phyloP scores from a whole-genome alignment of 257 asterid species.

The Salvia miltiorrhiza region DNA sequence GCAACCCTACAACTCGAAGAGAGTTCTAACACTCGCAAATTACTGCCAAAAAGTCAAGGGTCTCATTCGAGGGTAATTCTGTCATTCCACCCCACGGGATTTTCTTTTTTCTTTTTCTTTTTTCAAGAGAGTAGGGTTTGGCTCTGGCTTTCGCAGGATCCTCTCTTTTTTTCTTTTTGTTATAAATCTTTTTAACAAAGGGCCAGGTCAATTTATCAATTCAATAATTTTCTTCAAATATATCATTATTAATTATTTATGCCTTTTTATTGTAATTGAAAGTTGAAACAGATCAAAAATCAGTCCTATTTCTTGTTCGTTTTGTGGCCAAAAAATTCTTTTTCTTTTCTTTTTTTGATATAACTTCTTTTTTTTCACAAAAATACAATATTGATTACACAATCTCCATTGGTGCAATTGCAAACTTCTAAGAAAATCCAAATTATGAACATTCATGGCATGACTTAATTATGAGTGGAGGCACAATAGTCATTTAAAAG shows the following conservation, averaged over 20 bases:
- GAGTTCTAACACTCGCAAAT: constrained; percentile 2
- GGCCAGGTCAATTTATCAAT: background rate
- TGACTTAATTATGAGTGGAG: background rate
- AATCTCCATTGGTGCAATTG: background rate
- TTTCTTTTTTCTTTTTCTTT: background rate
- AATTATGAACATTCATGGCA: background rate
- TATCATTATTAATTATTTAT: too few relatives aligned
- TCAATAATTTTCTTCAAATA: background rate
- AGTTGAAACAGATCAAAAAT: background rate
- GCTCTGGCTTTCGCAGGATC: background rate
- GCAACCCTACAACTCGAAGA: constrained; percentile 69
- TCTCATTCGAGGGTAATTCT: constrained; percentile 1
- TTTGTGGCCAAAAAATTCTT: background rate
- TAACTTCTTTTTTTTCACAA: background rate
- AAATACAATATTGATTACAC: background rate
- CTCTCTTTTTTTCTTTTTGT: background rate
- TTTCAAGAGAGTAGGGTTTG: background rate
- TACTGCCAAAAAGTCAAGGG: constrained; percentile 21
- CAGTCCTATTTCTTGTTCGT: background rate
- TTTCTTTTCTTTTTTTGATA: background rate
- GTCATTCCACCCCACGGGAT: background rate
- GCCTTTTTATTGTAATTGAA: too few relatives aligned
- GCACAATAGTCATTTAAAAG: background rate
- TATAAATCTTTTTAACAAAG: too few relatives aligned
- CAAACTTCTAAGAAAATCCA: background rate